Base-by-base conservation (phyloP, 768 basidiomycete genomes). In the Boletus pseudo-olivaceus region DNA sequence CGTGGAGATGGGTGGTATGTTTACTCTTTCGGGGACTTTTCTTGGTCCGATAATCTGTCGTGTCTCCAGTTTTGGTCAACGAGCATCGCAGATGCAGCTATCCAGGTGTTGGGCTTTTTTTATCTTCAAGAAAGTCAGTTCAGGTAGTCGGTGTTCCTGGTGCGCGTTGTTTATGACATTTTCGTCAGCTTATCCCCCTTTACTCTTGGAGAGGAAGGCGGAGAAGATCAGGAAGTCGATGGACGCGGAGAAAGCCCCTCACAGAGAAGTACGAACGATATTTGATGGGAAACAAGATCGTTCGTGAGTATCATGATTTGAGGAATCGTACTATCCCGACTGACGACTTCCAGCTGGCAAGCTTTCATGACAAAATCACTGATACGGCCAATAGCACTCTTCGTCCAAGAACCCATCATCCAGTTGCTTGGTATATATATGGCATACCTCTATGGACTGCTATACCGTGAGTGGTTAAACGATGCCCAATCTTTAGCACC, bases 1-100 rank as follows among this genome's bases (percentile, higher is more conserved):
- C 83, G 0, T 89, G 87, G 87, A 73, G 84, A 66, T 88, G 85
- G 86, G 85, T 87, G 30, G 82, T 81, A 66, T 39, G 81, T 74
- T 5, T 35, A 12, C 4, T 41, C 20, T 4, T 39, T 35, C 37
- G 2, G 0, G 17, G 3, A 7, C 11, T 0, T 41, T 15, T 12
- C 19, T 35, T 20, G 7, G 11, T 27, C 15, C 4, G 7, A 49
- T 49, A 23, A 43, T 3, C 3, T 40, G 4, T 29, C 41, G 17
- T 11, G 3, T 34, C 14, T 43, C 38, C 58, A 83, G 78, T 90
- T 88, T 65, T 87, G 85, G 81, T 79, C 84, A 0, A 84, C 83
- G 4, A 80, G 75, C 32, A 83, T 87, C 35, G 73, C 78, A 0
- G 83, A 81, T 55, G 82, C 72, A 0, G 56, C 65, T 29, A 66